A percentile compares a stretch with the other conserved stretches of the same genome.
phyloP scores from a whole-genome alignment of 768 basidiomycete species.

The Paxillus involutus region DNA sequence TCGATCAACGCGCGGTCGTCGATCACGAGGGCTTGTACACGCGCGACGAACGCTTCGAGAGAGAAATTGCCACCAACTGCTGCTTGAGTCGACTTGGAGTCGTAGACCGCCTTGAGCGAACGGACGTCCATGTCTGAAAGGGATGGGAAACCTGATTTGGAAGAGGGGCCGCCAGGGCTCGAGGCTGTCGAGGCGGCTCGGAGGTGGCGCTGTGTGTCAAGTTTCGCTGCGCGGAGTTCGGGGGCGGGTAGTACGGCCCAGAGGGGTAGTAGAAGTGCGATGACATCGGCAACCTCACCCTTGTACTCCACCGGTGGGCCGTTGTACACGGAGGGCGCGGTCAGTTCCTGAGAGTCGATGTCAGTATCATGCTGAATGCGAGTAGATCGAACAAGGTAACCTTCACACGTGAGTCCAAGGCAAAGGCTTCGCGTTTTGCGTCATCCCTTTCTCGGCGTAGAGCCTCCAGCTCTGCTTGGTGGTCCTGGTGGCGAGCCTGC shows the following conservation, averaged over 20 bases:
- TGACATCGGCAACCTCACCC: slow-evolving; percentile 53
- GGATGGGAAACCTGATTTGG: slow-evolving; percentile 42
- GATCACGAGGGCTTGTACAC: slow-evolving; percentile 77
- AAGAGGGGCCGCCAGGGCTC: slow-evolving; percentile 30
- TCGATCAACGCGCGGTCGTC: slow-evolving; percentile 87
- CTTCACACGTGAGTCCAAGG: slow-evolving; percentile 40
- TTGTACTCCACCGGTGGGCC: slow-evolving; percentile 31
- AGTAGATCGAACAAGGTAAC: slow-evolving; percentile 19
- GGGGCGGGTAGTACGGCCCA: slow-evolving; percentile 86
- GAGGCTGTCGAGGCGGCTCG: slow-evolving; percentile 45
- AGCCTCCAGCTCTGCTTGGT: slow-evolving; percentile 56
- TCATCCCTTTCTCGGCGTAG: slow-evolving; percentile 52
- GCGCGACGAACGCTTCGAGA: slow-evolving; percentile 71
- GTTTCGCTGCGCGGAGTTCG: slow-evolving; percentile 73
- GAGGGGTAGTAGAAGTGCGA: slow-evolving; percentile 64
- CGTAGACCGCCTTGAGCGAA: slow-evolving; percentile 80
- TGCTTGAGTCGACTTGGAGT: slow-evolving; percentile 34
- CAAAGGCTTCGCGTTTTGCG: slow-evolving; percentile 40
- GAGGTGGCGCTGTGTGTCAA: slow-evolving; percentile 47
- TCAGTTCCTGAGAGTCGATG: slow-evolving; percentile 21
- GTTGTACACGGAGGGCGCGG: slow-evolving; percentile 18
- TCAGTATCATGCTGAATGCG: neutral
- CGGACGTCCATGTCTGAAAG: slow-evolving; percentile 86
- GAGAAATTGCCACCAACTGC: slow-evolving; percentile 47
- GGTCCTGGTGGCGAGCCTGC: slow-evolving; percentile 42